Evolutionary conservation across 495 filamentous ascomycete genomes (phyloP), one percentile per base, ranked within the genome.

Genomic region (Podospora australis): DNA sequence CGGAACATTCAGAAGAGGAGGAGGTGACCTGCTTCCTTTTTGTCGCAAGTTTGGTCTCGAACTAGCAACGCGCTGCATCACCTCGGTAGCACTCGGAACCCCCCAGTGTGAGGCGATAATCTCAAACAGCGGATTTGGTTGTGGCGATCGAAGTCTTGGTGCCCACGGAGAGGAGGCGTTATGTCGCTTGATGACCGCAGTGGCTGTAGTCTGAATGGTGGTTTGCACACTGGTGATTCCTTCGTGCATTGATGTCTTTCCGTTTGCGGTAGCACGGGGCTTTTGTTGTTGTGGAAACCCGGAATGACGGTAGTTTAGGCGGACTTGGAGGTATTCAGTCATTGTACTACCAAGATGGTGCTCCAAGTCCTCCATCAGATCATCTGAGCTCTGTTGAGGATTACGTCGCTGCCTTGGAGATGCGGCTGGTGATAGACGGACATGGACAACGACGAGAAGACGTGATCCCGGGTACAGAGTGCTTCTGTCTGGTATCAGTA

Each of bases 291-390:
- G 47, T 10, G 66, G 64, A 40, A 79, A 78, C 2, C 59, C 74
- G 0, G 77, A 75, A 52, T 78, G 73, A 1, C 63, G 61, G 39
- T 78, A 79, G 4, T 53, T 61, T 4, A 79, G 29, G 14, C 65
- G 58, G 16, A 77, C 62, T n/a, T 63, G 65, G n/a, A 77, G 36
- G 45, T 73, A 78, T 20, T 69, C 56, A 1, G 54, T 64, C 36
- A 47, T 47, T 7, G 57, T 56, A 28, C 60, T 58, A n/a, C 74
- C 73, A 3, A 79, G 61, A 29, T 74, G 64, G 20, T 54, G 58
- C 42, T 78, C 72, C 14, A 79, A 61, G 41, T 76, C 71, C 23
- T 73, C 65, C 2, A 79, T 73, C 10, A 79, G 63, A 29, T 70
- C 65, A 23, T 73, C 69, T 2, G 77, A 70, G 36, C 53, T 66